Percentiles rank a stretch among this genome's conserved stretches.
These are phyloP conservation scores for Pseudogymnoascus destructans DNA, from an alignment of 2,329 filamentous ascomycete species.

Conservation along the genomic window DNA sequence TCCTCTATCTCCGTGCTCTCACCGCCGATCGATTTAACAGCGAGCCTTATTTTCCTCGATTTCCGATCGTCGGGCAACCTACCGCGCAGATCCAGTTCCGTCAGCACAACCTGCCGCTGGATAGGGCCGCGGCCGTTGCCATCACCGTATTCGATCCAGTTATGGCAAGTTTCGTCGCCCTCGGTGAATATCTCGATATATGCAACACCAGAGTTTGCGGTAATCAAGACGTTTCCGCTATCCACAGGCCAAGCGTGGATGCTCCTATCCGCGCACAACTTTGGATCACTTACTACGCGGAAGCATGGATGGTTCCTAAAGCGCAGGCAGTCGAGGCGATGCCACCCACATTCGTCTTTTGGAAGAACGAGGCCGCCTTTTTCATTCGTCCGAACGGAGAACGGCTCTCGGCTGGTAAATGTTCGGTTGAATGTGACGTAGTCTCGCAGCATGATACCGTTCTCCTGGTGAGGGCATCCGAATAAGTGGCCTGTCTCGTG, in stretches of 20 bases:
- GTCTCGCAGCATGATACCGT: slow-evolving; percentile 82
- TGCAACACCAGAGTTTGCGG: slow-evolving; percentile 67
- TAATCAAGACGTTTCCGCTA: slow-evolving; percentile 59
- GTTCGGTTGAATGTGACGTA: slow-evolving; percentile 75
- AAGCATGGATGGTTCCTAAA: slow-evolving; percentile 90
- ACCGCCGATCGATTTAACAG: slow-evolving; percentile 64
- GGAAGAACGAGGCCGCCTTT: slow-evolving; percentile 64
- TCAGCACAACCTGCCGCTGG: slow-evolving; percentile 60
- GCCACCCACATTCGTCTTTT: slow-evolving; percentile 82
- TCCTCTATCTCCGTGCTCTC: slow-evolving; percentile 67
- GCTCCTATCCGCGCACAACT: slow-evolving; percentile 53
- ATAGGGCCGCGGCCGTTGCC: slow-evolving; percentile 44
- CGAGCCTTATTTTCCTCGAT: slow-evolving; percentile 55
- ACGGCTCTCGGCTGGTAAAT: slow-evolving; percentile 71
- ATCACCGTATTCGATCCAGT: slow-evolving; percentile 68
- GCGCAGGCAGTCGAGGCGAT: slow-evolving; percentile 74
- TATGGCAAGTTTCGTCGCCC: slow-evolving; percentile 66
- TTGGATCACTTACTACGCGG: slow-evolving; percentile 61
- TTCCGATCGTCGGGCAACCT: slow-evolving; percentile 60
- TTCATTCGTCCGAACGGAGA: slow-evolving; percentile 73
- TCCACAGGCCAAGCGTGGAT: slow-evolving; percentile 81
- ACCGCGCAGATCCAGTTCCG: slow-evolving; percentile 60
- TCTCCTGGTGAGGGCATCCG: slow-evolving; percentile 80
- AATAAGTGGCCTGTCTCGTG: slow-evolving; percentile 86
- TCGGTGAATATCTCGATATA: slow-evolving; percentile 74